A percentile compares a stretch with the other conserved stretches of the same genome.
These are phyloP conservation scores for Coemansia sp. DNA, from an alignment of 192 early-diverging fungal species.

Conservation along the genomic window DNA sequence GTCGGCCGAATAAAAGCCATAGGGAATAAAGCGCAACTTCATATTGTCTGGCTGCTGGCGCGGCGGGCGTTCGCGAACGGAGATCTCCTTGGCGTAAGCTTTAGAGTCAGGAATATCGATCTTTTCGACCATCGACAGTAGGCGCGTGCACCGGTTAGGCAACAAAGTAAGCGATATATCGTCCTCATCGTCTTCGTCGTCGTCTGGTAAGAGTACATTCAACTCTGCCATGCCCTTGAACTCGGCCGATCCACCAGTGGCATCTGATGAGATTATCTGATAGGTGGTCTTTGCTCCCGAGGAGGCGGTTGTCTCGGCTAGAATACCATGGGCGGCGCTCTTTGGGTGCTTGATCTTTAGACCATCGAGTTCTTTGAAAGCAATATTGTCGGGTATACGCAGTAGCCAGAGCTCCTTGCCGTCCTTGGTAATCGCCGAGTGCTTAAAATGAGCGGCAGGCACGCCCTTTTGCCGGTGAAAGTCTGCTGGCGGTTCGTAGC, in stretches of 20 bases:
- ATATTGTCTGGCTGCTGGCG: constrained; percentile 51
- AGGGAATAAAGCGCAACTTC: constrained; percentile 51
- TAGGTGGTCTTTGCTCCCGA: constrained; percentile 15
- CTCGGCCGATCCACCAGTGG: constrained; percentile 18
- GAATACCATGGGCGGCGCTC: constrained; percentile 24
- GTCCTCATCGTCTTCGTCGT: constrained; percentile 13
- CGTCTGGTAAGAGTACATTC: constrained; percentile 47
- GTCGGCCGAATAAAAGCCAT: constrained; percentile 52
- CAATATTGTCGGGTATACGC: constrained; percentile 48
- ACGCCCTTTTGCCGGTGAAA: constrained; percentile 26
- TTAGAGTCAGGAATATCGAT: constrained; percentile 33
- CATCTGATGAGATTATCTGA: constrained; percentile 24
- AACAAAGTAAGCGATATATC: constrained; percentile 25
- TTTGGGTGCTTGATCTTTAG: constrained; percentile 46
- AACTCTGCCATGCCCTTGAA: constrained; percentile 50
- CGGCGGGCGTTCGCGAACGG: constrained; percentile 11
- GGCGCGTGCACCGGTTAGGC: constrained; percentile 23
- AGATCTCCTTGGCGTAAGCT: constrained; percentile 24
- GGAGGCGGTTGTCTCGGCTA: constrained; percentile 15
- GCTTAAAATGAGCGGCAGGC: constrained; percentile 9
- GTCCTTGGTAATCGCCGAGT: constrained; percentile 12
- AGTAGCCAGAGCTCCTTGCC: constrained; percentile 53
- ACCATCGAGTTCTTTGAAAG: constrained; percentile 31
- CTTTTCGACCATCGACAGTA: constrained; percentile 43
- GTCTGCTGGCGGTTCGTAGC: constrained; percentile 42